Evolutionary conservation across 495 filamentous ascomycete species (phyloP).

Genomic region (Haplographium delicatum): DNA sequence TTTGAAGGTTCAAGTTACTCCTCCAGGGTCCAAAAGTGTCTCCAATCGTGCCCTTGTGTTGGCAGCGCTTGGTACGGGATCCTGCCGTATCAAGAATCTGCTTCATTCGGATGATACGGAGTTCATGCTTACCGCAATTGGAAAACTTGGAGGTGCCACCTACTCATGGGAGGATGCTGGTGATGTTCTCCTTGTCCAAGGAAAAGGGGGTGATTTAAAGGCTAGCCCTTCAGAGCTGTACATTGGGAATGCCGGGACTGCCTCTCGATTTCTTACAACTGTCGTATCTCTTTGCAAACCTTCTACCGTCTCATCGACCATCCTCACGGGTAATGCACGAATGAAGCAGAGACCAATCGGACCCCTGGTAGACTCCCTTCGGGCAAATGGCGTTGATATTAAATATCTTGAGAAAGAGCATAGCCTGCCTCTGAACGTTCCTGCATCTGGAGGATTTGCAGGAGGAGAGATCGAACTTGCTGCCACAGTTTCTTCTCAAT

Average conservation of each 20-base stretch:
- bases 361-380: constrained; percentile 86
- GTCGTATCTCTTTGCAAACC: constrained; percentile 80
- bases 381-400: constrained; percentile 74
- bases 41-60: constrained; percentile 93
- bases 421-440: constrained; percentile 78
- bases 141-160: constrained; percentile 76
- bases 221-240: constrained; percentile 76
- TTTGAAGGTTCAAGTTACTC: constrained; percentile 68
- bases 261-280: constrained; percentile 90
- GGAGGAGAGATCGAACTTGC: constrained; percentile 89
- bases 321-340: constrained; percentile 88
- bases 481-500: constrained; percentile 94
- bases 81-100: constrained; percentile 83
- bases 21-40: constrained; percentile 96
- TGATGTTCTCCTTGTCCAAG: constrained; percentile 80
- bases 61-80: constrained; percentile 83
- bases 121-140: constrained; percentile 89
- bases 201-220: constrained; percentile 78
- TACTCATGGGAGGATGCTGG: constrained; percentile 95
- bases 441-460: constrained; percentile 78
- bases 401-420: constrained; percentile 76
- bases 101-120: constrained; percentile 96
- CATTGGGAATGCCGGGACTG: constrained; percentile 94
- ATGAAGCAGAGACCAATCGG: constrained; percentile 97
- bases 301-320: constrained; percentile 52